Base-by-base conservation (phyloP, 768 basidiomycete genomes). In the Russula virescens region DNA sequence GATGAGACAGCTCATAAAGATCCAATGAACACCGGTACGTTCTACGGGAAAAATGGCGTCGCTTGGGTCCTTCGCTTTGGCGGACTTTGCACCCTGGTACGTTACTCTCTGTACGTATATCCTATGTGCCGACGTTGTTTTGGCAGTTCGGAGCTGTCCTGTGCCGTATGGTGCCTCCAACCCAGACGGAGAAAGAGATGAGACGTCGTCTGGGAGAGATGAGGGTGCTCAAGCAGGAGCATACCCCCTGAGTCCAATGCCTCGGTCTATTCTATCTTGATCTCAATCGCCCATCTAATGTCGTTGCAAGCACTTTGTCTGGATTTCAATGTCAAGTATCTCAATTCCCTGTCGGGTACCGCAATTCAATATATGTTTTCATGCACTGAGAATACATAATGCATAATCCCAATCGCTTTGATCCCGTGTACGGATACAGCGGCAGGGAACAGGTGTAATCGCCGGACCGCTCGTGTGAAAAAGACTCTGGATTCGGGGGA, bases 11-110 rank as follows among this genome's bases (percentile, higher is more conserved):
- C 73, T n/a, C 77, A 75, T 38, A 71, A 73, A 3, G 73, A 79
- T 46, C 79, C 79, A 1, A 71, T 73, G 8, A 78, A 79, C 25
- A 78, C 80, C 42, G 77, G 76, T 60, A 83, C 83, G 14, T 91
- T 89, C 72, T 79, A 82, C 62, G 90, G 89, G 35, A 94, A 92
- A 77, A 87, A 86, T 58, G 95, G 95, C 38, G 93, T 97, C 31
- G 91, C 88, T 2, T 97, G 94, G 94, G 90, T 96, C 7, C 75
- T 98, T 60, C 85, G 94, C 19, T 96, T 96, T 69, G 95, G 95
- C 53, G 95, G 94, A 42, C 71, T 92, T 10, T 93, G 90, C 72
- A 86, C 94, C 0, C 74, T 97, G 61, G 76, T 83, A 67, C 68
- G 79, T 70, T 31, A 58, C 18, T 10, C 16, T 16, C 21, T 48